Evolutionary conservation across 345 rosid genomes (phyloP).

Genomic region (Schrenkiella parvula): DNA sequence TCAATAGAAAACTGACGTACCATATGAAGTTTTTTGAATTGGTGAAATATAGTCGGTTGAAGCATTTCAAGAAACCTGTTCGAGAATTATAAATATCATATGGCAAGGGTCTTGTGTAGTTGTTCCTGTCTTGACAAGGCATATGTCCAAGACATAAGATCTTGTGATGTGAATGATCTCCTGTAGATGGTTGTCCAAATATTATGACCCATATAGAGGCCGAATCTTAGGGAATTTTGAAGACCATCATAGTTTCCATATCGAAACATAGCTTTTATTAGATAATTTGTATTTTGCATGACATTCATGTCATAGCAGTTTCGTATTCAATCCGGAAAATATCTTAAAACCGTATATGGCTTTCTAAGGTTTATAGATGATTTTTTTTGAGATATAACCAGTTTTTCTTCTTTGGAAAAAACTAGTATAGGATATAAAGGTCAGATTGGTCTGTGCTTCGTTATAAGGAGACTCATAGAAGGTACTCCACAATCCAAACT

Average conservation of each 20-base stretch:
- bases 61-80: background rate
- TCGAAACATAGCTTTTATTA: constrained; percentile 21
- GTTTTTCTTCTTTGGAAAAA: background rate
- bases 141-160: constrained; percentile 28
- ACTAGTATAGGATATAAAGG: background rate
- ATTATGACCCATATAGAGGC: constrained; percentile 39
- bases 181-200: constrained; percentile 21
- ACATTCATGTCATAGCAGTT: constrained; percentile 38
- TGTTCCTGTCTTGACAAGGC: constrained; percentile 37
- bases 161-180: constrained; percentile 40
- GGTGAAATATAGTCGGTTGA: background rate
- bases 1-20: background rate
- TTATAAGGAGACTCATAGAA: constrained; percentile 8
- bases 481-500: constrained; percentile 41
- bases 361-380: background rate
- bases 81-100: background rate
- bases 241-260: constrained; percentile 42
- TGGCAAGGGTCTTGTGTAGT: background rate
- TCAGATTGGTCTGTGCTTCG: background rate
- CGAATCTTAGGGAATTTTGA: constrained; percentile 25
- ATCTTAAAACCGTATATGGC: constrained; percentile 10
- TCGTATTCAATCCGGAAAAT: constrained; percentile 32
- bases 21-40: background rate
- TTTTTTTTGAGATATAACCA: background rate
- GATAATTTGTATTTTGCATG: constrained; percentile 19